A percentile compares a stretch with the other conserved stretches of the same genome.
phyloP scores from a whole-genome alignment of 768 basidiomycete species.

The Macrolepiota dolichaula region DNA sequence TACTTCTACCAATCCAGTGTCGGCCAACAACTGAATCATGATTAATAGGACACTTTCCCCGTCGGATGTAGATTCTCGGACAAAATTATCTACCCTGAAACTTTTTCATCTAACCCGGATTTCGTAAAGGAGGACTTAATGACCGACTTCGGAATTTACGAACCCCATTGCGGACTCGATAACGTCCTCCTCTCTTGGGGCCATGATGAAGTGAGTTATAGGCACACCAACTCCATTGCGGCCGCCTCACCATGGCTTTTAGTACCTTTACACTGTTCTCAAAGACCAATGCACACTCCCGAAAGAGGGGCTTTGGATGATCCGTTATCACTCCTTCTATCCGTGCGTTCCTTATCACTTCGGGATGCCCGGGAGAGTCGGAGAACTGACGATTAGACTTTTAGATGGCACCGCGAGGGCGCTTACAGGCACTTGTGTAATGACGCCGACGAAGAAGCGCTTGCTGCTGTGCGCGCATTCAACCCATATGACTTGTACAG shows the following conservation, averaged over 20 bases:
- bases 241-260: conserved; percentile 8
- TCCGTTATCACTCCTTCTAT: conserved; percentile 94
- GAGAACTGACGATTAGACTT: neutral
- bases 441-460: conserved; percentile 59
- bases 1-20: conserved; percentile 7
- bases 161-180: conserved; percentile 76
- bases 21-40: conserved; percentile 5
- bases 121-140: conserved; percentile 60
- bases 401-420: conserved; percentile 77
- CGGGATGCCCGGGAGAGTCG: neutral
- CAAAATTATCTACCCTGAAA: conserved; percentile 77
- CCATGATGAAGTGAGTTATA: conserved; percentile 70
- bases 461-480: conserved; percentile 80
- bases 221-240: conserved; percentile 6
- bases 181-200: conserved; percentile 91
- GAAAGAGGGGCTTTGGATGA: conserved; percentile 83
- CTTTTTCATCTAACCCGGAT: conserved; percentile 73
- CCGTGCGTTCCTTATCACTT: conserved; percentile 30
- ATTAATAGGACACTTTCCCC: conserved; percentile 48
- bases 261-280: conserved; percentile 84
- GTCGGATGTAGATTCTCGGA: conserved; percentile 88
- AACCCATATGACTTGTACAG: conserved; percentile 95
- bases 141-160: conserved; percentile 71
- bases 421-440: conserved; percentile 81
- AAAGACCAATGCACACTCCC: conserved; percentile 83